Percentiles rank a stretch among this genome's conserved stretches.
These are phyloP conservation scores for Beta corolliflora DNA, from an alignment of 179 eudicot species.

Conservation along the genomic window DNA sequence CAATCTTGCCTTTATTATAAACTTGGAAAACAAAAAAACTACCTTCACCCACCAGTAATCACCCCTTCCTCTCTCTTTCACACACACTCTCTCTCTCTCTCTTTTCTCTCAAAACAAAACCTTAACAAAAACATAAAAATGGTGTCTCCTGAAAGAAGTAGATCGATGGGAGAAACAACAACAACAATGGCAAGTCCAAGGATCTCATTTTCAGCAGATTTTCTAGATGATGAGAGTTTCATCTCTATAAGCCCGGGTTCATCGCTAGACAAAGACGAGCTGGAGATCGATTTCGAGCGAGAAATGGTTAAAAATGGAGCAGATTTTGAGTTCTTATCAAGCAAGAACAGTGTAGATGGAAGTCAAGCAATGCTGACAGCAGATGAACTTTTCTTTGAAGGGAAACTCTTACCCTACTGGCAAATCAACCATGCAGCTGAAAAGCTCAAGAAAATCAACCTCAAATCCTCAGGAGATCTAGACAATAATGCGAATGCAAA, in stretches of 20 bases:
- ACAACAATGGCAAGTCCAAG: conserved; percentile 53
- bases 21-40: neutral
- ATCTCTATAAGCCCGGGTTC: conserved; percentile 61
- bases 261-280: conserved; percentile 26
- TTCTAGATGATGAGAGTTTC: conserved; percentile 60
- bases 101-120: neutral
- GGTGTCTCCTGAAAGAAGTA: conserved; percentile 57
- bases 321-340: conserved; percentile 76
- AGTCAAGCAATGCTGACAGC: conserved; percentile 62
- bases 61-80: conserved; percentile 8
- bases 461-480: conserved; percentile 35
- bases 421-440: conserved; percentile 58
- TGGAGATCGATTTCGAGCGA: conserved; percentile 22
- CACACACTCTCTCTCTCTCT: conserved; percentile 10
- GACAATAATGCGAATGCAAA: conserved; percentile 18
- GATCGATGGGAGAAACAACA: conserved; percentile 32
- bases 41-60: conserved; percentile 20
- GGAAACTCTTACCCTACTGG: conserved; percentile 74
- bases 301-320: conserved; percentile 12
- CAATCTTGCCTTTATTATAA: neutral
- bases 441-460: conserved; percentile 47
- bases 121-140: conserved; percentile 28
- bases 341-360: conserved; percentile 29
- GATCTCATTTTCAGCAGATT: conserved; percentile 80
- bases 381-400: conserved; percentile 79